phyloP scores from a whole-genome alignment of 2,329 filamentous ascomycete genomes.

The Paracoccidioides lutzii region DNA sequence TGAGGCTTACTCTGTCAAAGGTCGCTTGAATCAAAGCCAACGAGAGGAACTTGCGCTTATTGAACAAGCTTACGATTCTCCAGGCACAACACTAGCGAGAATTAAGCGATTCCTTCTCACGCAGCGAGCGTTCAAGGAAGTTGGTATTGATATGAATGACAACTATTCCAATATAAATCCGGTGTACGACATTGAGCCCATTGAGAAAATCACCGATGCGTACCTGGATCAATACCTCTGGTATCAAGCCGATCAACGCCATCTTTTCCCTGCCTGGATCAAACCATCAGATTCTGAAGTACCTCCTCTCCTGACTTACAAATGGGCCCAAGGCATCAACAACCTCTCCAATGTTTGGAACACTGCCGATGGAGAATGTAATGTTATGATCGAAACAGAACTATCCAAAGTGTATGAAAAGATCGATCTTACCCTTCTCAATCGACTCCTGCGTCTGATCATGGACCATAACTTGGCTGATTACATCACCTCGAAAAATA shows the following conservation, averaged over 20 bases:
- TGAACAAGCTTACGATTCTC: slow-evolving; percentile 95
- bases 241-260: slow-evolving; percentile 96
- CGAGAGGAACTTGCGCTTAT: slow-evolving; percentile 93
- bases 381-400: slow-evolving; percentile 96
- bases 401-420: slow-evolving; percentile 99
- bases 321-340: slow-evolving; percentile 99
- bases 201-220: slow-evolving; percentile 98
- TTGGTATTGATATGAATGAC: slow-evolving; percentile 99
- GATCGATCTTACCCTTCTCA: slow-evolving; percentile 90
- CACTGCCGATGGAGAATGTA: slow-evolving; percentile 84
- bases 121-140: slow-evolving; percentile 96
- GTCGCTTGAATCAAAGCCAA: slow-evolving; percentile 90
- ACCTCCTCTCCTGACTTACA: slow-evolving; percentile 85
- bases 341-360: slow-evolving; percentile 95
- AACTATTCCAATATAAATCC: slow-evolving; percentile 99
- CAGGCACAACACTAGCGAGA: slow-evolving; percentile 83
- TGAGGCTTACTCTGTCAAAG: slow-evolving; percentile 96
- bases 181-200: slow-evolving; percentile 96
- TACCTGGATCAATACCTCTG: slow-evolving; percentile 97
- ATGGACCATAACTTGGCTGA: slow-evolving; percentile 99
- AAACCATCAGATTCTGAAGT: slow-evolving; percentile 98
- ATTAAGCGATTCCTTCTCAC: slow-evolving; percentile 97
- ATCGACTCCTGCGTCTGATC: slow-evolving; percentile 81
- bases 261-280: slow-evolving; percentile 96
- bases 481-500: slow-evolving; percentile 99